Conservation (phyloP, 805 yeast genomes). For the Lipomyces mesembrius region DNA sequence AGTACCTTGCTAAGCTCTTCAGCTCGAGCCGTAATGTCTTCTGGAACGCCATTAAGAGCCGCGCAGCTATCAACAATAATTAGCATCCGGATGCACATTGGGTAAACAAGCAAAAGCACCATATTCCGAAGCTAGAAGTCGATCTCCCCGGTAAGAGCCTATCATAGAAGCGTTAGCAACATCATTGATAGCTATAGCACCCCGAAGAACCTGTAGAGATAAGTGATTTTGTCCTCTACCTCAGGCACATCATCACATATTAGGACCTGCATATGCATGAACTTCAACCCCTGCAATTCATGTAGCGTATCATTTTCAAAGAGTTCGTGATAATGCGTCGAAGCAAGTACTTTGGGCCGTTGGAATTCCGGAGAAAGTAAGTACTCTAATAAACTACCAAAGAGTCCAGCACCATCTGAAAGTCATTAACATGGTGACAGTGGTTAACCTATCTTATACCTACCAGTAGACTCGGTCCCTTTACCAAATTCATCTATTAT, state of each 20-base stretch:
- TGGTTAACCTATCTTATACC: not conserved
- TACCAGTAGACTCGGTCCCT: conserved; percentile 54
- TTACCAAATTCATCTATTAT: conserved; percentile 61
- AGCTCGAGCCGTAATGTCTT: conserved; percentile 46
- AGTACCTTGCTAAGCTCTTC: conserved; percentile 39
- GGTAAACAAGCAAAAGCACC: conserved; percentile 4
- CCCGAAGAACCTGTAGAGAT: conserved; percentile 11
- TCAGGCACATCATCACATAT: conserved; percentile 24
- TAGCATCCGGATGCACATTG: not conserved
- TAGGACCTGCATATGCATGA: conserved; percentile 48
- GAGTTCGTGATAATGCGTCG: conserved; percentile 52
- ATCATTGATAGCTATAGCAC: not conserved
- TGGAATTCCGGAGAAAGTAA: conserved; percentile 26
- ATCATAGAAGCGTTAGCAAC: conserved; percentile 47
- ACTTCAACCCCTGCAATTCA: conserved; percentile 40
- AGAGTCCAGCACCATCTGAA: conserved; percentile 50
- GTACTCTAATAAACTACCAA: conserved; percentile 49
- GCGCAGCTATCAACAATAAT: conserved; percentile 48
- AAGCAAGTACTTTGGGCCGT: conserved; percentile 45
- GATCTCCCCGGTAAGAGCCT: conserved; percentile 25
- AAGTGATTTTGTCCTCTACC: conserved; percentile 29
- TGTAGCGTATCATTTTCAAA: conserved; percentile 12
- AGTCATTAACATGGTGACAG: not conserved
- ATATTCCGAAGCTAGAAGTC: conserved; percentile 30
- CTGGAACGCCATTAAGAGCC: conserved; percentile 47